phyloP scores from a whole-genome alignment of 2,329 filamentous ascomycete species.

The Colletotrichum magnum region DNA sequence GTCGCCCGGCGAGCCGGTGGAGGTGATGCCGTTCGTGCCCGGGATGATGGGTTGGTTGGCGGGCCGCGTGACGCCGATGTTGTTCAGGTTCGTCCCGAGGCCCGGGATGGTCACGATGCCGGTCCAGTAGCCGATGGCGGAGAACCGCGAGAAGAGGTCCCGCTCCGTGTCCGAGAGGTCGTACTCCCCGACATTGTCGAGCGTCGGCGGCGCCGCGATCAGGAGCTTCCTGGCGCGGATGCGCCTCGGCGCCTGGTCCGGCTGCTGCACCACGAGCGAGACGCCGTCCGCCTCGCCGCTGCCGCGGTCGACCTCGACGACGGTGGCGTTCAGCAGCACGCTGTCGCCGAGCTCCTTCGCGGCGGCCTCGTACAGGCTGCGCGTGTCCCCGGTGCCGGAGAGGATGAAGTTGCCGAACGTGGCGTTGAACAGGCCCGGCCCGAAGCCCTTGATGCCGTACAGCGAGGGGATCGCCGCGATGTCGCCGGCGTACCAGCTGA shows the following conservation, averaged over 20 bases:
- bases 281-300: slow-evolving; percentile 44
- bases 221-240: slow-evolving; percentile 47
- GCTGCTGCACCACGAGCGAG: slow-evolving; percentile 41
- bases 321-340: slow-evolving; percentile 45
- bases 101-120: slow-evolving; percentile 48
- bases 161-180: slow-evolving; percentile 50
- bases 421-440: slow-evolving; percentile 41
- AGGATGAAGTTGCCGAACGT: slow-evolving; percentile 44
- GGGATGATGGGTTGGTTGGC: slow-evolving; percentile 41
- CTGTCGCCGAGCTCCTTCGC: slow-evolving; percentile 46
- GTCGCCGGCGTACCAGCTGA: slow-evolving; percentile 56
- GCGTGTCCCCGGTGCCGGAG: slow-evolving; percentile 43
- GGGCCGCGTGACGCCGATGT: slow-evolving; percentile 38
- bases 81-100: slow-evolving; percentile 44
- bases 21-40: slow-evolving; percentile 42
- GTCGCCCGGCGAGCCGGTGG: slow-evolving; percentile 34
- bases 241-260: slow-evolving; percentile 18
- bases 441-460: slow-evolving; percentile 55
- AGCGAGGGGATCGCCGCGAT: slow-evolving; percentile 53
- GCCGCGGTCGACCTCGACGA: slow-evolving; percentile 44
- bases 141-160: slow-evolving; percentile 52
- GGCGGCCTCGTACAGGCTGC: slow-evolving; percentile 47
- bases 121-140: slow-evolving; percentile 50
- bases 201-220: slow-evolving; percentile 52
- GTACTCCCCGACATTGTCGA: slow-evolving; percentile 49